A percentile compares a stretch with the other conserved stretches of the same genome.
These are phyloP conservation scores for Starmerella bombi DNA, from an alignment of 805 yeast species.

Conservation along the genomic window DNA sequence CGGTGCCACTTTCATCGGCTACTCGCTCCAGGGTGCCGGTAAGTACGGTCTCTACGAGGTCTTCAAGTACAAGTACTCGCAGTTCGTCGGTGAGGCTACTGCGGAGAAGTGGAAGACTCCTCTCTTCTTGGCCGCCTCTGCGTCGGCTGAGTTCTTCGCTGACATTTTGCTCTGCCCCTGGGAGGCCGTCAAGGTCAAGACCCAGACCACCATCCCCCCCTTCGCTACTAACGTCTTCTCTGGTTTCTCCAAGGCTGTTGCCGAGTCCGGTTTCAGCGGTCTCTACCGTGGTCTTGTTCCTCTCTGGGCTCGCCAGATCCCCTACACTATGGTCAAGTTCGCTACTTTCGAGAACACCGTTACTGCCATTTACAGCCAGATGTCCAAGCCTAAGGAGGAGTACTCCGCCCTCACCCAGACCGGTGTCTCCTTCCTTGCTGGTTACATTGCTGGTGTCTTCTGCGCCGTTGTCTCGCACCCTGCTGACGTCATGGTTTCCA, in stretches of 20 bases:
- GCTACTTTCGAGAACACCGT: conserved; percentile 90
- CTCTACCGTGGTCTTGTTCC: conserved; percentile 85
- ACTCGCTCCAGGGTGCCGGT: conserved; percentile 93
- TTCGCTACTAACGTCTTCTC: conserved; percentile 49
- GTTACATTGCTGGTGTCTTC: conserved; percentile 93
- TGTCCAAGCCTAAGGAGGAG: conserved; percentile 61
- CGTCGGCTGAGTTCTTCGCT: conserved; percentile 88
- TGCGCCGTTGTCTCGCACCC: conserved; percentile 96
- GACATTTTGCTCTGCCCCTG: conserved; percentile 84
- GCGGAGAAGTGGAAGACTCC: conserved; percentile 57
- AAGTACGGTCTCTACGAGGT: conserved; percentile 91
- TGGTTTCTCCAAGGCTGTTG: conserved; percentile 53
- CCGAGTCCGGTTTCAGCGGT: conserved; percentile 57
- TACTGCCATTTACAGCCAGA: conserved; percentile 54
- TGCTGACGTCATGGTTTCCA: conserved; percentile 97
- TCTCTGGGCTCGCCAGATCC: conserved; percentile 91
- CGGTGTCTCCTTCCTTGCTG: conserved; percentile 88
- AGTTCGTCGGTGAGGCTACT: conserved; percentile 46
- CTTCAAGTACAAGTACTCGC: conserved; percentile 69
- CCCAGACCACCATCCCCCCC: conserved; percentile 89
- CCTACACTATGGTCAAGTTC: conserved; percentile 97
- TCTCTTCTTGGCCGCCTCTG: conserved; percentile 71
- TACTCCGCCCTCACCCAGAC: conserved; percentile 71
- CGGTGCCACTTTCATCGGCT: conserved; percentile 87
- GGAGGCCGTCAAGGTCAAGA: conserved; percentile 88